Conservation (phyloP, 306 rosid species). For the Quercus dentata region DNA sequence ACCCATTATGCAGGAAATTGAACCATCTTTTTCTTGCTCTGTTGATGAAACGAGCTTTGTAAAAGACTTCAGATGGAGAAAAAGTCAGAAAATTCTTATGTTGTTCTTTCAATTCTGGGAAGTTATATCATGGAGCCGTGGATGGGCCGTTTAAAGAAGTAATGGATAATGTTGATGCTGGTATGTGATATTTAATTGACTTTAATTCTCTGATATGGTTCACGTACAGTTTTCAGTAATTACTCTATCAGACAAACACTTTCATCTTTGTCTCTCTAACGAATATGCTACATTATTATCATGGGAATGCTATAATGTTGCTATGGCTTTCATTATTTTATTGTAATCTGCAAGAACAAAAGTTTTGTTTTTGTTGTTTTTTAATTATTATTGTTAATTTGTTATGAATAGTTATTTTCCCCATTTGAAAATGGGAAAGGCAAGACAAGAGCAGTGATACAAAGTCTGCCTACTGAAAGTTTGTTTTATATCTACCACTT, state of each 20-base stretch:
- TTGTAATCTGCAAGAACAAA: not conserved
- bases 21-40: slow-evolving; percentile 50
- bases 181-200: slow-evolving; percentile 36
- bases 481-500: too few relatives aligned
- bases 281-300: not conserved
- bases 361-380: not conserved
- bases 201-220: not conserved
- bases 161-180: slow-evolving; percentile 74
- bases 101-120: slow-evolving; percentile 67
- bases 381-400: not conserved
- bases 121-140: slow-evolving; percentile 50
- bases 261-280: not conserved
- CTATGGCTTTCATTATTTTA: not conserved
- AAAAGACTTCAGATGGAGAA: slow-evolving; percentile 76
- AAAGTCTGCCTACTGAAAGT: not conserved
- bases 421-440: not conserved
- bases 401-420: not conserved
- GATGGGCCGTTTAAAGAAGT: slow-evolving; percentile 43
- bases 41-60: slow-evolving; percentile 41
- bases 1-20: slow-evolving; percentile 45
- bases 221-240: not conserved
- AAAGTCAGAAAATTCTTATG: slow-evolving; percentile 38
- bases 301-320: not conserved
- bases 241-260: not conserved
- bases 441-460: not conserved